Conservation (phyloP, 805 yeast species). For the Cephaloascus fragrans region DNA sequence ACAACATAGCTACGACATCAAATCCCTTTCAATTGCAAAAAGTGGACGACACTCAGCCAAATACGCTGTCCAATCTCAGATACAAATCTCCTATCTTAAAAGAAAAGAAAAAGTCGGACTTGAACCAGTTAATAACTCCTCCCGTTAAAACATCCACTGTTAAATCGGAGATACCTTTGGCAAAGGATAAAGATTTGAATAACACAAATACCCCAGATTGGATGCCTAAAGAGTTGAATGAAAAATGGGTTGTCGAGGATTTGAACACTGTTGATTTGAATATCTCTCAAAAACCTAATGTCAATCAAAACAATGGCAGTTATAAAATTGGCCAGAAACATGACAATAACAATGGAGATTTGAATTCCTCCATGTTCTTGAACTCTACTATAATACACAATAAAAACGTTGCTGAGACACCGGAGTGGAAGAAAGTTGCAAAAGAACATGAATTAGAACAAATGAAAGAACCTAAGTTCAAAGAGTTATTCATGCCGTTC, state of each 20-base stretch:
- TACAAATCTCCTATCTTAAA: neutral
- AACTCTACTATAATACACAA: neutral
- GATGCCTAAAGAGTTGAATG: constrained; percentile 1
- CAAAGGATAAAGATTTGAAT: too few species aligned
- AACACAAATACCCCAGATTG: neutral
- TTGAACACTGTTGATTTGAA: neutral
- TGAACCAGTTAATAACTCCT: neutral
- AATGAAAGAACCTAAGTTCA: neutral
- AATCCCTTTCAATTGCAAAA: too few species aligned
- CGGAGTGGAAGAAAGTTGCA: neutral
- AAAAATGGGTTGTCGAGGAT: neutral
- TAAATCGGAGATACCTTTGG: too few species aligned
- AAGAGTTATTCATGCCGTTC: neutral
- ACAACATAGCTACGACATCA: neutral
- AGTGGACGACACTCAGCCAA: neutral
- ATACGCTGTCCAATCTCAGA: neutral
- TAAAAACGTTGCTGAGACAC: neutral
- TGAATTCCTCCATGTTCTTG: neutral
- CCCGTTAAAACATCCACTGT: neutral
- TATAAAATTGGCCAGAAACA: too few species aligned
- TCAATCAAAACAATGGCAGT: neutral
- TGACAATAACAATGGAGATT: neutral
- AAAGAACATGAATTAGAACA: neutral
- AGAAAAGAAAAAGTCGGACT: neutral
- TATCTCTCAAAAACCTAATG: neutral